phyloP scores from a whole-genome alignment of 2,329 filamentous ascomycete genomes.

The Colletotrichum gigasporum region DNA sequence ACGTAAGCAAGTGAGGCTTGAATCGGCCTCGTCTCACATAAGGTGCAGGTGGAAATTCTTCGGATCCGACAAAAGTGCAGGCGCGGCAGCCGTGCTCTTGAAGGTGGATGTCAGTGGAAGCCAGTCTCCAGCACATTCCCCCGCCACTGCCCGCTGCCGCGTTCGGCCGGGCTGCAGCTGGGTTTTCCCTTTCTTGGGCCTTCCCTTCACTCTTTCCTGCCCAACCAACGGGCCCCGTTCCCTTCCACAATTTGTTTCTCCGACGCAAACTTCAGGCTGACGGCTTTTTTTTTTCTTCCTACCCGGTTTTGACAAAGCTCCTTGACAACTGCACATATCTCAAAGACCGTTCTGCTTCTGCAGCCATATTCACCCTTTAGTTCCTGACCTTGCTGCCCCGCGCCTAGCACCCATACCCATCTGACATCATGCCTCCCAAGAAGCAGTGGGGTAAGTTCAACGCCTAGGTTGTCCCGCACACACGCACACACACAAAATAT shows the following conservation, averaged over 20 bases:
- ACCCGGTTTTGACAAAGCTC: neutral
- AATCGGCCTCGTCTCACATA: neutral
- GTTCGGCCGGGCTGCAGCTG: slow-evolving; percentile 19
- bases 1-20: too few relatives aligned
- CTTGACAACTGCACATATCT: neutral
- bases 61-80: neutral
- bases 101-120: slow-evolving; percentile 1
- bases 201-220: slow-evolving; percentile 24
- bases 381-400: slow-evolving; percentile 6
- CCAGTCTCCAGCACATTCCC: slow-evolving; percentile 17
- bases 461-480: slow-evolving; percentile 28
- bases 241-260: slow-evolving; percentile 27
- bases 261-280: slow-evolving; percentile 8
- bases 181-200: slow-evolving; percentile 22
- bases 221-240: slow-evolving; percentile 28
- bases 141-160: slow-evolving; percentile 22
- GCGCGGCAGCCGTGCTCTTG: neutral
- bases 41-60: neutral
- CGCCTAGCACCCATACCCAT: slow-evolving; percentile 2
- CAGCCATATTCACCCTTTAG: neutral
- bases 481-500: slow-evolving; percentile 28
- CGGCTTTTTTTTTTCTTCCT: neutral
- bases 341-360: neutral
- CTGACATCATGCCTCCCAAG: slow-evolving; percentile 53
- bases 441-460: slow-evolving; percentile 54